Conservation (phyloP, 2,329 filamentous ascomycete genomes). For the Fusarium sp. region DNA sequence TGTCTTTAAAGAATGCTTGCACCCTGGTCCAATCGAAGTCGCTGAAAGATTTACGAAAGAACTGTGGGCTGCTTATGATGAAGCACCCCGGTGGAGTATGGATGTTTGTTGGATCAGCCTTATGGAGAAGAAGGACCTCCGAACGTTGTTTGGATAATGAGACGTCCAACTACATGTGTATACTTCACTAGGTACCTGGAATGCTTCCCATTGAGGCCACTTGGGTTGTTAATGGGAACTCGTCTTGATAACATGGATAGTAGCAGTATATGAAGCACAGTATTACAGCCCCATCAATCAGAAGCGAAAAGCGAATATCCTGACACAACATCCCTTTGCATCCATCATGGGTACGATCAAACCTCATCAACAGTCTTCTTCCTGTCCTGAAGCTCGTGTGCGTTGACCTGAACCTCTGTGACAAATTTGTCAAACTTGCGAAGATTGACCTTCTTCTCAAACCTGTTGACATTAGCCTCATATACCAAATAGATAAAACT, state of each 20-base stretch:
- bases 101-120: not conserved
- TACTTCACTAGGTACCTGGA: no score
- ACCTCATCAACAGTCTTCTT: not conserved
- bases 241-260: no score
- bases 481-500: rapidly evolving
- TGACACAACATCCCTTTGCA: rapidly evolving
- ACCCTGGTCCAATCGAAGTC: not conserved
- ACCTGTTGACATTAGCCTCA: not conserved
- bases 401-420: not conserved
- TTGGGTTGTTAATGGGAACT: no score
- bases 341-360: not conserved
- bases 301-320: rapidly evolving
- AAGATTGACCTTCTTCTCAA: not conserved
- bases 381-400: not conserved
- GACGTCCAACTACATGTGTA: no score
- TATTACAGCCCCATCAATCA: rapidly evolving
- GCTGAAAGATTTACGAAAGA: not conserved
- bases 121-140: not conserved
- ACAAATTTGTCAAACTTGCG: not conserved
- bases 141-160: not conserved
- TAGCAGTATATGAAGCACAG: not conserved
- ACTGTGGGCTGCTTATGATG: not conserved
- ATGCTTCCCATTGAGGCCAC: no score
- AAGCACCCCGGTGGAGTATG: not conserved
- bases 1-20: not conserved